Percentiles rank a stretch among this genome's conserved stretches.
phyloP scores from a whole-genome alignment of 2,329 filamentous ascomycete genomes.

The Ceratocystis variospora region DNA sequence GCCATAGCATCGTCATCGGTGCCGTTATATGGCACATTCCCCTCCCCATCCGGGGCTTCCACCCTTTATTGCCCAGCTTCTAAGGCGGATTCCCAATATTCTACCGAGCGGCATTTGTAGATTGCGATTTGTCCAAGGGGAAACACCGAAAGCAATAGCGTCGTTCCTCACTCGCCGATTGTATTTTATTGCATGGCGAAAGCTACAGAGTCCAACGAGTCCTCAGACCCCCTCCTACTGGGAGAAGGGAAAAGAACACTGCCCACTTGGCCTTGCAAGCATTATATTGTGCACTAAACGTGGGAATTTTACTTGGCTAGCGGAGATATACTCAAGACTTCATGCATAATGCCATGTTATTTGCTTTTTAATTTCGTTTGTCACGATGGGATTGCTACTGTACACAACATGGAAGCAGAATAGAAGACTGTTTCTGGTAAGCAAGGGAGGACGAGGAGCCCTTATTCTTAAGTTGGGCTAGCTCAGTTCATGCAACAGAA shows the following conservation, averaged over 20 bases:
- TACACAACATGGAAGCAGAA: background rate
- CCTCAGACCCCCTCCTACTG: background rate
- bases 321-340: background rate
- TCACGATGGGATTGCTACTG: background rate
- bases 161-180: background rate
- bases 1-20: background rate
- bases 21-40: background rate
- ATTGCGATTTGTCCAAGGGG: conserved; percentile 7
- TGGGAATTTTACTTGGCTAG: background rate
- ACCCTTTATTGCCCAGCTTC: background rate
- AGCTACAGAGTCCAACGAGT: background rate
- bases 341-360: background rate
- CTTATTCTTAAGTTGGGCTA: background rate
- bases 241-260: background rate
- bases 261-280: background rate
- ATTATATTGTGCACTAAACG: background rate
- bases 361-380: background rate
- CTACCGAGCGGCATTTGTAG: conserved; percentile 3
- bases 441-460: background rate
- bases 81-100: background rate
- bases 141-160: background rate
- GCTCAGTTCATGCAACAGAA: background rate
- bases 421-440: background rate
- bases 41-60: background rate
- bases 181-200: background rate